Percentiles rank a stretch among this genome's conserved stretches.
Conservation (phyloP, 1,284 basidiomycete genomes). For the Mycena sp. region DNA sequence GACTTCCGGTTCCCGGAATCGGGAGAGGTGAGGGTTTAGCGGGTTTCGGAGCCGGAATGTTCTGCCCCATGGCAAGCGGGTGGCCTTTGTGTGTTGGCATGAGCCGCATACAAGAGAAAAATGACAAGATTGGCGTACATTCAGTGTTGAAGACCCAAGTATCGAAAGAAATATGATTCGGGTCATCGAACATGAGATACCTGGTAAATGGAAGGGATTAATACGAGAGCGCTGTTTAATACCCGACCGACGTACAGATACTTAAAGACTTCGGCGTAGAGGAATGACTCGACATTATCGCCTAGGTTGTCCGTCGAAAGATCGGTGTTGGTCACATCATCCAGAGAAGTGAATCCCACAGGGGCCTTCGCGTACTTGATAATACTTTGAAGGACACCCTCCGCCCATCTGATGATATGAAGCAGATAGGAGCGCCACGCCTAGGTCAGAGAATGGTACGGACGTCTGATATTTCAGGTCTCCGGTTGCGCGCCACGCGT, state of each 20-base stretch:
- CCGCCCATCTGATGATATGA: constrained; percentile 43
- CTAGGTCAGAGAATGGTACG: not conserved
- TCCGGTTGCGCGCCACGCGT: constrained; percentile 76
- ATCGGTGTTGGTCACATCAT: constrained; percentile 51
- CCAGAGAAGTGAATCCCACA: constrained; percentile 61
- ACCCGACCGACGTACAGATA: constrained; percentile 60
- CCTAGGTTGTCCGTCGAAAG: constrained; percentile 50
- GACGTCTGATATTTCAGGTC: constrained; percentile 54
- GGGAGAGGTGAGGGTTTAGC: constrained; percentile 6
- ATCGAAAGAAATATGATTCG: constrained; percentile 68
- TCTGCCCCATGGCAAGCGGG: constrained; percentile 15
- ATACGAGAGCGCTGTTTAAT: not conserved
- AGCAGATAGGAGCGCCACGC: not conserved
- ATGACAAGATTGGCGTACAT: constrained; percentile 3
- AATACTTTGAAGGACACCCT: constrained; percentile 54
- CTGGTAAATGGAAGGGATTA: constrained; percentile 40
- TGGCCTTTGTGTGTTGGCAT: constrained; percentile 1
- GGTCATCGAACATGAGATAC: constrained; percentile 79
- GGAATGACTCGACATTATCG: constrained; percentile 77
- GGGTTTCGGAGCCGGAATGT: constrained; percentile 6
- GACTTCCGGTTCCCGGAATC: not conserved
- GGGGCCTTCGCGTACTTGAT: constrained; percentile 55
- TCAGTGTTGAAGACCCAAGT: constrained; percentile 25
- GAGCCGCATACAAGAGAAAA: not conserved
- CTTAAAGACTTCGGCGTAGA: constrained; percentile 81